Evolutionary conservation across 2,329 filamentous ascomycete genomes (phyloP).

Genomic region (Alternaria viburni): DNA sequence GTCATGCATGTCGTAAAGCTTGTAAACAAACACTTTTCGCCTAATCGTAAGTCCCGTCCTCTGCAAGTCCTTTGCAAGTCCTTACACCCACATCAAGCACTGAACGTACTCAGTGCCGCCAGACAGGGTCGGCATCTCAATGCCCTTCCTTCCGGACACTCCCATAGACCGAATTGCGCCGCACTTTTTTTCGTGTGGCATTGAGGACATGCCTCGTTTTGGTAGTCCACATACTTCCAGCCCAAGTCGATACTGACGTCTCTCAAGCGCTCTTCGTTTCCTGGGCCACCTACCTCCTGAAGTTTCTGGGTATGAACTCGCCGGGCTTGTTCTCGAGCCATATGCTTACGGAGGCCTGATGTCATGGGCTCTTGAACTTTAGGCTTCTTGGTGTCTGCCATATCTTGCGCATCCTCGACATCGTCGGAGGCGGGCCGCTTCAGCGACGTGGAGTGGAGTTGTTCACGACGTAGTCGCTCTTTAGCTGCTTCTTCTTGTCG

Average conservation of each 20-base stretch:
- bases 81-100: not conserved
- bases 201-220: not conserved
- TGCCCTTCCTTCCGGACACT: not conserved
- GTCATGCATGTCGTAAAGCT: too few relatives aligned
- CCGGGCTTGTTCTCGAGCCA: not conserved
- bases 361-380: too few relatives aligned
- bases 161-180: not conserved
- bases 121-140: not conserved
- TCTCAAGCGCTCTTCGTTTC: not conserved
- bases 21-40: not conserved
- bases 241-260: not conserved
- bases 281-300: not conserved
- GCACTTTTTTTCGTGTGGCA: not conserved
- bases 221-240: not conserved
- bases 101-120: not conserved
- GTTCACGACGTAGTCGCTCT: too few relatives aligned
- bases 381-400: too few relatives aligned
- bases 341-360: not conserved
- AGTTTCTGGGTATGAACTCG: not conserved
- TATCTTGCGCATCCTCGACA: too few relatives aligned
- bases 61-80: too few relatives aligned
- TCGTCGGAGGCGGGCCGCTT: not conserved
- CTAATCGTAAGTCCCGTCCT: accelerated
- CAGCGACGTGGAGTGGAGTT: not conserved
- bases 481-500: too few relatives aligned